phyloP scores from a whole-genome alignment of 73 alveolate species.

The Chromera velia region DNA sequence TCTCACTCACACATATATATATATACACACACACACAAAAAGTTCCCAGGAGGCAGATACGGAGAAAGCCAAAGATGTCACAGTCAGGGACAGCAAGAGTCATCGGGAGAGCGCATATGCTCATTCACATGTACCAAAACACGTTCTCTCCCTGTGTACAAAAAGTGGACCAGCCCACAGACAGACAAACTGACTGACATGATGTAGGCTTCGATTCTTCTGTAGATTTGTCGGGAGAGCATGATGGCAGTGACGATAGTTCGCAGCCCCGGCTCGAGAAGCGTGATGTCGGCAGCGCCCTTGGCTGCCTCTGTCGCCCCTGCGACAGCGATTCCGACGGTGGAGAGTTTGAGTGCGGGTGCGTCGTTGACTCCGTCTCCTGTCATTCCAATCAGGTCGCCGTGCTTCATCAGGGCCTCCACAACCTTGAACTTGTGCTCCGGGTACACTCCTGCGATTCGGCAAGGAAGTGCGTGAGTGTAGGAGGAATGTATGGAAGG shows the following conservation, averaged over 20 bases:
- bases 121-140: no score
- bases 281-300: not conserved
- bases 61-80: no score
- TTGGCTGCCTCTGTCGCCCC: not conserved
- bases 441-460: not conserved
- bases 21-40: no score
- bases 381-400: not conserved
- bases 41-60: no score
- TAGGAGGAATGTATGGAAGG: no score
- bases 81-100: no score
- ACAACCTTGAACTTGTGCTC: not conserved
- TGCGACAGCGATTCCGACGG: not conserved
- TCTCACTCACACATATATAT: no score
- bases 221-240: not conserved
- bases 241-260: not conserved
- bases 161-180: no score
- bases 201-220: not conserved
- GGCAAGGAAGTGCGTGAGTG: no score
- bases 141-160: no score
- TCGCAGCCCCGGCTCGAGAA: not conserved
- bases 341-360: not conserved
- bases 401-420: not conserved
- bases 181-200: not conserved
- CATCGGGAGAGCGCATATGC: no score
- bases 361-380: not conserved